Base-by-base conservation (phyloP, 768 basidiomycete species). In the Gymnopilus junonius region DNA sequence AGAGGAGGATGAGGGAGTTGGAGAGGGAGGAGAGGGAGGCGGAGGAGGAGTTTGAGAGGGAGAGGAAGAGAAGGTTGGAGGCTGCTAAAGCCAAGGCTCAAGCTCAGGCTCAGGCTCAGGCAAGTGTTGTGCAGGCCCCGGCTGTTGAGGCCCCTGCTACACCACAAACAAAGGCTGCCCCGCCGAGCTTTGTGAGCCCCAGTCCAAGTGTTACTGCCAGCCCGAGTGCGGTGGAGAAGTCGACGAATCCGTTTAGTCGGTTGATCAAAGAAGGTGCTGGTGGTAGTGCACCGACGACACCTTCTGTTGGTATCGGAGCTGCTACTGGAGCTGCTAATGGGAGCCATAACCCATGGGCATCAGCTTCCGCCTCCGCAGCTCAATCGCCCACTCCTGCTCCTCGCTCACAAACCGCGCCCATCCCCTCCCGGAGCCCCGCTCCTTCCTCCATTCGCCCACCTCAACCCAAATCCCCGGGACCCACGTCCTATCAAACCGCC, bases 241-340 rank as follows among this genome's bases (percentile, higher is more conserved):
- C 86, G 4, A 93, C 86, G 8, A 95, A 95, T 74, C 94, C 94
- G 0, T 96, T 96, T 74, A 91, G 86, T 74, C 84, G 85, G 12
- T 68, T 94, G 42, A 82, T 86, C 23, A 61, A 61, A 65, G 83
- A 83, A 61, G 82, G 84, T 53, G 83, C 80, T 11, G 76, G 78
- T 4, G 7, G 4, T 48, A 53, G 77, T 35, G 63, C 79, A n/a
- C n/a, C n/a, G 27, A 64, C 78, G 11, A 45, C 79, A 59, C 67
- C 45, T 57, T 67, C 76, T 6, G 64, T 20, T 20, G n/a, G 17
- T n/a, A n/a, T 7, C 20, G 40, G 17, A n/a, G 40, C 17, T n/a
- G 40, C 7, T n/a, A n/a, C 70, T 1, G 68, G 72, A 0, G 20
- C 69, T 77, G 15, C 51, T 73, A 45, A 71, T 39, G 82, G 78